Percentiles rank a stretch among this genome's conserved stretches.
Evolutionary conservation across 2,329 filamentous ascomycete genomes (phyloP).

Genomic region (Phoma sp.): DNA sequence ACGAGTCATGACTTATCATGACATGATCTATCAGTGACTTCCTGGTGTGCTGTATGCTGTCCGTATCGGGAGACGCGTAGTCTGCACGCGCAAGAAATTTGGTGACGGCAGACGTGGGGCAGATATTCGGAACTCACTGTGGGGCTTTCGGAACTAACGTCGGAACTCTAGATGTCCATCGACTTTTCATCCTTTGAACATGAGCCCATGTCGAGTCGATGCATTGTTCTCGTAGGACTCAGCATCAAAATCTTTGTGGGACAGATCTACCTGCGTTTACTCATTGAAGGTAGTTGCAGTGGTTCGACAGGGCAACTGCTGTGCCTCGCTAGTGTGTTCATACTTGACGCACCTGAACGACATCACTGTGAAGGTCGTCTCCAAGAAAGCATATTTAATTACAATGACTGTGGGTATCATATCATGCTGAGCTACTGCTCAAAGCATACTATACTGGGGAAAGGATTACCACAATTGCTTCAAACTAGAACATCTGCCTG

Average conservation of each 20-base stretch:
- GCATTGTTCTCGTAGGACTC: neutral
- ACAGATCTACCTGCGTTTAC: slow-evolving; percentile 4
- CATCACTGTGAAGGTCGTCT: no score
- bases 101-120: slow-evolving; percentile 5
- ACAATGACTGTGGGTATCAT: slow-evolving; percentile 11
- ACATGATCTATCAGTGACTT: neutral
- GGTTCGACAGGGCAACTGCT: neutral
- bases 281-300: neutral
- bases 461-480: neutral
- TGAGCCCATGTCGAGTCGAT: neutral
- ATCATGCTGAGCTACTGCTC: slow-evolving; percentile 8
- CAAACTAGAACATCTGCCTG: slow-evolving; percentile 39
- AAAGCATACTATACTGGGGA: neutral
- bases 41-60: neutral
- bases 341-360: no score
- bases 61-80: neutral
- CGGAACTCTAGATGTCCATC: neutral
- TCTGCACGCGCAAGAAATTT: neutral
- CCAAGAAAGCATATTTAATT: neutral
- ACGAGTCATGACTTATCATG: slow-evolving; percentile 4
- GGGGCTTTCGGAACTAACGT: neutral
- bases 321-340: neutral
- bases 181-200: neutral
- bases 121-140: neutral
- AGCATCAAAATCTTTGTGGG: neutral